These are phyloP conservation scores for Trichoderma simmonsii DNA, from an alignment of 2,329 filamentous ascomycete genomes.

Conservation along the genomic window DNA sequence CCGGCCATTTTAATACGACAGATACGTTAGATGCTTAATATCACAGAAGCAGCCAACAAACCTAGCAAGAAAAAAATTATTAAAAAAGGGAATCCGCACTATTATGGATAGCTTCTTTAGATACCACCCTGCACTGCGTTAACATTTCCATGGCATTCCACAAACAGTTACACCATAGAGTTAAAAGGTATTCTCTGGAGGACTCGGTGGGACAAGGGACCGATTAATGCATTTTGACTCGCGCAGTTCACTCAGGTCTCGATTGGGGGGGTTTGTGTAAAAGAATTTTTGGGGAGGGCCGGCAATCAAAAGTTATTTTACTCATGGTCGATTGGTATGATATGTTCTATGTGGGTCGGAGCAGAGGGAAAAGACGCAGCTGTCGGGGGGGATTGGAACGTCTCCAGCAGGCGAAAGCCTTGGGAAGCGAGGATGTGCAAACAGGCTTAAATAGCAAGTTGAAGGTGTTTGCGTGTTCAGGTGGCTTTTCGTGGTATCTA, in stretches of 20 bases:
- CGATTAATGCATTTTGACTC: not conserved
- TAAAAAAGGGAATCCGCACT: not conserved
- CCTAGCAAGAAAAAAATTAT: not conserved
- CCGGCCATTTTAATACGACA: conserved; percentile 36
- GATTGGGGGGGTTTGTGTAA: not conserved
- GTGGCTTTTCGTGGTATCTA: not conserved
- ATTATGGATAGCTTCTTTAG: conserved; percentile 18
- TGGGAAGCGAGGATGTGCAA: not conserved
- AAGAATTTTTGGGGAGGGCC: not conserved
- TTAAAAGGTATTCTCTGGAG: conserved; percentile 2
- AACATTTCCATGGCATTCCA: conserved; percentile 6
- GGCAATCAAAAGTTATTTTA: conserved; percentile 4
- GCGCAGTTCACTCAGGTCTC: not conserved
- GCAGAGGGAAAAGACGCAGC: not conserved
- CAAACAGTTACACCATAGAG: conserved; percentile 13
- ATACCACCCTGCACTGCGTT: conserved; percentile 17
- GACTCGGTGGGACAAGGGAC: not conserved
- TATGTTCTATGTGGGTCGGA: not conserved
- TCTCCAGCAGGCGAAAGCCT: not conserved
- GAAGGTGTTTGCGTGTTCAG: conserved; percentile 11
- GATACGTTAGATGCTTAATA: not conserved
- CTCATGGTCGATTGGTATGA: not conserved
- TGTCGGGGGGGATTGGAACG: not conserved
- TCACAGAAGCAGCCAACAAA: not conserved
- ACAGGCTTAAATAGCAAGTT: conserved; percentile 12